phyloP scores from a whole-genome alignment of 352 stramenopile genomes.

The Phytopythium sindhum region DNA sequence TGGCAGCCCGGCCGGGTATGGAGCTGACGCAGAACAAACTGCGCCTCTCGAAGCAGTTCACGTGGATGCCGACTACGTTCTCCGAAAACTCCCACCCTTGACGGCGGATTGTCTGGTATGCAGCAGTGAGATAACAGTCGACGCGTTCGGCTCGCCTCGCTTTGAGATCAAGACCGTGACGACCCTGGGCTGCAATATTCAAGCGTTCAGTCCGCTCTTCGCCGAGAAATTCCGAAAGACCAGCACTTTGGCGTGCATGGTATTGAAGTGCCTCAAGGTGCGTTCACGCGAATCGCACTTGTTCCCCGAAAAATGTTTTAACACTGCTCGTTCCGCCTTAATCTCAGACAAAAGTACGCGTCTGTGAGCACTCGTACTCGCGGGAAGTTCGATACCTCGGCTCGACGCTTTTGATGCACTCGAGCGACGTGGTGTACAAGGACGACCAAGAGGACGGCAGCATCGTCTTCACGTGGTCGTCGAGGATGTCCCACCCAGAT shows the following conservation, averaged over 20 bases:
- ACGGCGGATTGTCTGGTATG: not conserved
- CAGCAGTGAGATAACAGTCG: not conserved
- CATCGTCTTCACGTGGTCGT: not conserved
- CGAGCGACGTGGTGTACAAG: not conserved
- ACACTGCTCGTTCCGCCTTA: not conserved
- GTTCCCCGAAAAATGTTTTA: not conserved
- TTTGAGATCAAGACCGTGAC: conserved; percentile 8
- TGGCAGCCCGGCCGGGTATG: not conserved
- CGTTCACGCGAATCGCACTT: not conserved
- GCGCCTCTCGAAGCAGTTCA: not conserved
- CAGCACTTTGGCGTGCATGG: not conserved
- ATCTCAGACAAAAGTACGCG: not conserved
- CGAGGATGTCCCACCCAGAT: not conserved
- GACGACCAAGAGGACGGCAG: not conserved
- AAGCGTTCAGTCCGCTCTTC: not conserved
- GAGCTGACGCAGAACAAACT: not conserved
- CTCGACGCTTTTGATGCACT: not conserved
- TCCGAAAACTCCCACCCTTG: not conserved
- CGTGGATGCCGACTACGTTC: not conserved
- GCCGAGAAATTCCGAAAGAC: not conserved
- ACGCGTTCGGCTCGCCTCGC: not conserved
- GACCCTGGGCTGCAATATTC: conserved; percentile 2
- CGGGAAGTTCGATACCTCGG: not conserved
- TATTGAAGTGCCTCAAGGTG: not conserved
- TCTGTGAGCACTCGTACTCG: not conserved